Conservation (phyloP, 352 stramenopile species). For the Globisporangium canariense region DNA sequence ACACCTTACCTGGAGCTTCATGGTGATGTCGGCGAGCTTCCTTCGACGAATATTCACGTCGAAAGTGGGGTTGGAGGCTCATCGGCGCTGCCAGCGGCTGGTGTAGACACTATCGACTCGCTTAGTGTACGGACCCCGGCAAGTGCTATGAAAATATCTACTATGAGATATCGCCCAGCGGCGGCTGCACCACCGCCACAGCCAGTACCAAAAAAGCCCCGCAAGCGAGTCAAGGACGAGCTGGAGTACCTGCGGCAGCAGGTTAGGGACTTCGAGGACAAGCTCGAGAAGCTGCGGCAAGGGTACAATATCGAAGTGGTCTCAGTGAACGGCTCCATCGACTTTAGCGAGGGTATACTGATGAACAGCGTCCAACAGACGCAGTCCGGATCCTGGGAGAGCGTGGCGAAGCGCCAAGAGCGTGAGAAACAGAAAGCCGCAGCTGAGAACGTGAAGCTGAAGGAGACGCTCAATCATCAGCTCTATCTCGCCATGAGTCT, state of each 20-base stretch:
- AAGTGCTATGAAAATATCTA: neutral
- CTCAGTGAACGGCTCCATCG: neutral
- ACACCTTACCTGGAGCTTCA: no score
- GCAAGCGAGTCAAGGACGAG: conserved; percentile 8
- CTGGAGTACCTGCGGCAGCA: conserved; percentile 7
- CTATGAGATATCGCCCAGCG: neutral
- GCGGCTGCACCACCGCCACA: neutral
- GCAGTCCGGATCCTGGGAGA: neutral
- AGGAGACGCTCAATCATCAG: neutral
- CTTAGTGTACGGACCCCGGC: neutral
- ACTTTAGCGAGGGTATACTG: no score
- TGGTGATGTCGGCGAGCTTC: no score
- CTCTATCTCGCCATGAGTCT: neutral
- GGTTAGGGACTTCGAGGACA: neutral
- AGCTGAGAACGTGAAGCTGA: conserved; percentile 22
- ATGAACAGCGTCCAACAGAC: no score
- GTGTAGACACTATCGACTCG: neutral
- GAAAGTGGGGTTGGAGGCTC: neutral
- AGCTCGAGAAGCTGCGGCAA: neutral
- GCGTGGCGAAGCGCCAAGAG: conserved; percentile 7
- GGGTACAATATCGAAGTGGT: neutral
- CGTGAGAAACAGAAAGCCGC: conserved; percentile 11
- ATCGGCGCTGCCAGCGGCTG: neutral
- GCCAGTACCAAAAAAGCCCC: neutral
- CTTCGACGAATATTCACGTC: no score